Conservation (phyloP, 1,139 yeast species). For the Yamadazyma diddensiae region DNA sequence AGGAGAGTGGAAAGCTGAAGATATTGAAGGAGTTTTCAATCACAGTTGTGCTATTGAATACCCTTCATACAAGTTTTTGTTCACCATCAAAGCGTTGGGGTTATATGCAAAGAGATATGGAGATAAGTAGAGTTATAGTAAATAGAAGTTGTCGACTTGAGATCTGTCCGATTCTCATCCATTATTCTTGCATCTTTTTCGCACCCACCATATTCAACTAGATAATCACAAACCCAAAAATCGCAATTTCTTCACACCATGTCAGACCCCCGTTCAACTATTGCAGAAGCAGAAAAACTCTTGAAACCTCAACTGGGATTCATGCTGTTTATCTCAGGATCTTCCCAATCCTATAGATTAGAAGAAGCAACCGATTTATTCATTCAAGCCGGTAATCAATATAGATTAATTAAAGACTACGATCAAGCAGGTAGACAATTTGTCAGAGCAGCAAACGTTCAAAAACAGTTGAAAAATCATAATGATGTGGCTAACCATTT, state of each 20-base stretch:
- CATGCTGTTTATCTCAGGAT: constrained; percentile 68
- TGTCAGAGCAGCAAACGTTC: constrained; percentile 81
- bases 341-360: constrained; percentile 59
- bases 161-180: no score
- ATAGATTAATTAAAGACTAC: constrained; percentile 70
- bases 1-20: constrained; percentile 88
- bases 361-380: constrained; percentile 94
- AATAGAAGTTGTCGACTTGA: no score
- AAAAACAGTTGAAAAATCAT: constrained; percentile 68
- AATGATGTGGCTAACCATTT: constrained; percentile 92
- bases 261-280: constrained; percentile 41
- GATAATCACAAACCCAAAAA: no score
- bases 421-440: constrained; percentile 78
- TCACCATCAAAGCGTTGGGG: constrained; percentile 92
- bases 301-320: constrained; percentile 69
- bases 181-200: no score
- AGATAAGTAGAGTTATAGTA: neutral
- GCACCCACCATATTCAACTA: no score
- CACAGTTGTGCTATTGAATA: constrained; percentile 91
- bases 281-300: constrained; percentile 45
- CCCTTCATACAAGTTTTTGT: constrained; percentile 87
- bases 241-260: no score
- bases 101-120: constrained; percentile 47
- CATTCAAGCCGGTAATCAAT: constrained; percentile 87
- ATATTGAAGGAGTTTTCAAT: constrained; percentile 93